Base-by-base conservation (phyloP, 345 rosid genomes). In the Physaria fendleri region DNA sequence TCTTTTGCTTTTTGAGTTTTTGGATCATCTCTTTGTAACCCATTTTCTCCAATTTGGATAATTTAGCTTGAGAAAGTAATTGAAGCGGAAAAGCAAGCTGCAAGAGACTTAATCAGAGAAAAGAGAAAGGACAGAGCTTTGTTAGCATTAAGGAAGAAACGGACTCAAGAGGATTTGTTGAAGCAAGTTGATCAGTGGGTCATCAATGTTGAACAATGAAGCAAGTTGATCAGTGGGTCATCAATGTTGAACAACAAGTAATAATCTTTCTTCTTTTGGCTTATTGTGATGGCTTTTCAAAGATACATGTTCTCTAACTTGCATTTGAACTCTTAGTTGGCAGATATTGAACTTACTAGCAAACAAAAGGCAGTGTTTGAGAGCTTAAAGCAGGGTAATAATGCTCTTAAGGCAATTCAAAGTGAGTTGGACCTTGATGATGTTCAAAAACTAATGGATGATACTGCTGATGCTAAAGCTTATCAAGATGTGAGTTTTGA, bases 211-310 rank as follows among this genome's bases (percentile, higher is more conserved):
- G n/a, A n/a, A n/a, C n/a, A n/a, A n/a, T 93, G 77, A 87, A 89
- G 74, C 96, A 93, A 76, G 95, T 90, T 21, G 97, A 93, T 62
- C 65, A 82, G 11, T 90, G 97, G 99, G 72, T 93, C 72, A 80
- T 93, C 66, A 93, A 93, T 81, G 97, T 93, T 14, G 97, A 93
- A 71, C 99, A 93, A 68, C 99, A 93, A 69, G 99, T 93, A 66
- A 56, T n/a, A n/a, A 55, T 59, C 6, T 10, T 34, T 14, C 49
- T 42, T 25, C 20, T 25, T 52, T 52, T 52, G 33, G 14, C 33
- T 28, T 20, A 14, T 37, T 7, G 2, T 25, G 20, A 10, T 67
- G 22, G 17, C 40, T 59, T 29, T 56, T 48, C 1, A n/a, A 16
- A 12, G 11, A 6, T 33, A 40, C 34, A 0, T 38, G 5, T 11